Percentiles rank a stretch among this genome's conserved stretches.
These are phyloP conservation scores for Salix brachista DNA, from an alignment of 345 rosid species.

Conservation along the genomic window DNA sequence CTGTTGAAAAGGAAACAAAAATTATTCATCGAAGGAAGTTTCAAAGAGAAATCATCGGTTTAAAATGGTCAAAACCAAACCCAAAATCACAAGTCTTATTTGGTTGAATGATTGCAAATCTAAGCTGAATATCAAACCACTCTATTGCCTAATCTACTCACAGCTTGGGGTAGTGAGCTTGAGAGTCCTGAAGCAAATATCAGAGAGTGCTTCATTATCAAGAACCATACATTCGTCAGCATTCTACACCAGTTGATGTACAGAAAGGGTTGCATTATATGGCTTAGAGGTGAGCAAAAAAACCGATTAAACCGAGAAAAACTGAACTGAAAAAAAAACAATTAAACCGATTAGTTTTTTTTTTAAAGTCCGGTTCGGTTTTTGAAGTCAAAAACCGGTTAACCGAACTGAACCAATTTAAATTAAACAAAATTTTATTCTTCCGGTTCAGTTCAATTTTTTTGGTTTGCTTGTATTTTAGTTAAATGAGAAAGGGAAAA, in stretches of 20 bases:
- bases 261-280: constrained; percentile 35
- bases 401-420: too few species aligned
- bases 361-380: too few species aligned
- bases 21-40: neutral
- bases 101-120: neutral
- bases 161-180: constrained; percentile 42
- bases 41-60: neutral
- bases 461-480: too few species aligned
- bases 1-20: neutral
- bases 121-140: neutral
- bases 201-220: constrained; percentile 36
- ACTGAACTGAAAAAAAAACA: too few species aligned
- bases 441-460: too few species aligned
- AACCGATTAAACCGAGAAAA: too few species aligned
- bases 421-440: too few species aligned
- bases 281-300: too few species aligned
- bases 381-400: too few species aligned
- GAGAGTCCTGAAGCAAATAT: constrained; percentile 37
- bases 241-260: constrained; percentile 39
- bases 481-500: too few species aligned
- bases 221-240: constrained; percentile 44
- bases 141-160: constrained; percentile 8
- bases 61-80: neutral
- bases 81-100: neutral
- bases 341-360: too few species aligned